Conservation (phyloP, 2,329 filamentous ascomycete species). For the Aureobasidium subglaciale region DNA sequence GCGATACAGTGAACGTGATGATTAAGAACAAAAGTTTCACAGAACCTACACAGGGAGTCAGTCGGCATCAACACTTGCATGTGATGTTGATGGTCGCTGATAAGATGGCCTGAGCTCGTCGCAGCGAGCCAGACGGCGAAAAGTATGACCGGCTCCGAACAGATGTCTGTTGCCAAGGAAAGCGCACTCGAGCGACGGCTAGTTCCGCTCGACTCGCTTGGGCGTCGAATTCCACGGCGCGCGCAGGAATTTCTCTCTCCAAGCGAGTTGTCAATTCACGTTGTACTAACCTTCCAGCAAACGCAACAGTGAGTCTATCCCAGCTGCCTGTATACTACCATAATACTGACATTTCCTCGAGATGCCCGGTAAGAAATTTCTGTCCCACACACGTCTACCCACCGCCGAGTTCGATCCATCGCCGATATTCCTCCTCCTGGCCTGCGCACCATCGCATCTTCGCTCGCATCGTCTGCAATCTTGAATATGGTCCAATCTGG, state of each 20-base stretch:
- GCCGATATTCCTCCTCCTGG: background rate
- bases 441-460: slow-evolving; percentile 2
- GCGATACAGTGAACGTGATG: background rate
- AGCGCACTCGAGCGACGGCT: background rate
- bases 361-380: slow-evolving; percentile 17
- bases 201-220: slow-evolving; percentile 5
- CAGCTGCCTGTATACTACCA: background rate
- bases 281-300: slow-evolving; percentile 17
- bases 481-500: slow-evolving; percentile 4
- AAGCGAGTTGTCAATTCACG: slow-evolving; percentile 10
- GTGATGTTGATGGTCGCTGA: slow-evolving; percentile 4
- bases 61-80: background rate
- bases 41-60: slow-evolving; percentile 1
- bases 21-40: background rate
- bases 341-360: slow-evolving; percentile 9
- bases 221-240: background rate
- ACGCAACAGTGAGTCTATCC: slow-evolving; percentile 13
- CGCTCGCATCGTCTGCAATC: slow-evolving; percentile 3
- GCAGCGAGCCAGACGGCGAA: background rate
- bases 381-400: background rate
- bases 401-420: slow-evolving; percentile 3
- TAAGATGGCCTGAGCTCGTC: background rate
- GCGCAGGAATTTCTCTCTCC: slow-evolving; percentile 12
- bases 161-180: background rate
- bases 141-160: background rate